Evolutionary conservation across 306 rosid species (phyloP), one percentile per base, ranked within the genome.

Genomic region (Trifolium dubium): DNA sequence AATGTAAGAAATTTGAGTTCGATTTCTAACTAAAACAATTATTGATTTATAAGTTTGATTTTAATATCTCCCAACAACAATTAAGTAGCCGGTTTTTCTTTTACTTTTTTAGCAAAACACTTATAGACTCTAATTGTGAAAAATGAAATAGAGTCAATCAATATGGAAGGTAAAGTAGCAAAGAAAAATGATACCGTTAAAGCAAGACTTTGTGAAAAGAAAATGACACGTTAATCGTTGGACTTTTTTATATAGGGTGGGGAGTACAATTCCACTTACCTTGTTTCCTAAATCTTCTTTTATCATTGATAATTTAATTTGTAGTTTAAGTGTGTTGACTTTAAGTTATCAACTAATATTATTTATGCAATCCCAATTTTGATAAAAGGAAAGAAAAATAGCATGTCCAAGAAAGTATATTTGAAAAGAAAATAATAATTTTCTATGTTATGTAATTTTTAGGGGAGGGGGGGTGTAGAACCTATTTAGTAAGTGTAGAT

Each of bases 81-180:
- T n/a, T n/a, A n/a, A n/a, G n/a, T n/a, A n/a, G n/a, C n/a, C n/a
- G n/a, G n/a, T n/a, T n/a, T n/a, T n/a, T n/a, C n/a, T n/a, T n/a
- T n/a, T n/a, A n/a, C 35, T 9, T 59, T 43, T 7, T 6, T 8
- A 9, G 46, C 56, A 41, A 29, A 46, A 61, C 0, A 11, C 15
- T 12, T 40, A 35, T 10, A 18, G 23, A 44, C 50, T 41, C n/a
- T 43, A 53, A 11, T 54, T 64, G 29, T 59, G 1, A 32, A 6
- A 64, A 65, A 51, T 43, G 58, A 31, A 30, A 39, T 37, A n/a
- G 13, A 78, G 15, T 46, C 40, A 43, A 9, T n/a, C 51, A 41
- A 30, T 28, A 10, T 13, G 70, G 63, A 66, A 79, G 77, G 28
- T 72, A 72, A 65, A 72, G 74, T 35, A 23, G 29, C 74, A 73